A percentile compares a stretch with the other conserved stretches of the same genome.
These are phyloP conservation scores for Podospora bellae-mahoneyi DNA, from an alignment of 495 filamentous ascomycete species.

Conservation along the genomic window DNA sequence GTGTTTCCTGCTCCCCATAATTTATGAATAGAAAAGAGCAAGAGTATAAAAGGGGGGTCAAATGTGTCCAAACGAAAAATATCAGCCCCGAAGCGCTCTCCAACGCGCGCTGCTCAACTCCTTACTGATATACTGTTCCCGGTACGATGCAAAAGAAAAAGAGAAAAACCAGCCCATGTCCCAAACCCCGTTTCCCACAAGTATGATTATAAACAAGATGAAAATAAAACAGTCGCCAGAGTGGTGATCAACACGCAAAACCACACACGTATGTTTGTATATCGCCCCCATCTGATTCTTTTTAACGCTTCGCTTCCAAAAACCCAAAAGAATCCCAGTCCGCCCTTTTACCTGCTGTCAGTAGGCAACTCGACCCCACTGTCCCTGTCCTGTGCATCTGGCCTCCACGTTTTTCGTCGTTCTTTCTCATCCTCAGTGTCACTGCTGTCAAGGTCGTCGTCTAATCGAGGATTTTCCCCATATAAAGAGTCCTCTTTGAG, in stretches of 20 bases:
- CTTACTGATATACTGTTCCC: not conserved
- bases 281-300: not conserved
- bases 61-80: not conserved
- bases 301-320: not conserved
- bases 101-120: not conserved
- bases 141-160: no score
- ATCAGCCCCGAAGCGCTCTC: not conserved
- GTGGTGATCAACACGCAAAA: not conserved
- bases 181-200: not conserved
- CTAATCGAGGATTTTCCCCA: no score
- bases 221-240: slow-evolving; percentile 5
- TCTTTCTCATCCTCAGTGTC: slow-evolving; percentile 4
- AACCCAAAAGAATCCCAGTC: not conserved
- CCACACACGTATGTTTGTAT: not conserved
- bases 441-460: not conserved
- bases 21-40: not conserved
- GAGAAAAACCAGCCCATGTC: not conserved
- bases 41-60: not conserved
- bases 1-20: not conserved
- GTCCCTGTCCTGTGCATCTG: slow-evolving; percentile 49
- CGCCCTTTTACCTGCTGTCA: slow-evolving; percentile 32
- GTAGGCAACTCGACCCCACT: slow-evolving; percentile 49
- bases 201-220: slow-evolving; percentile 1
- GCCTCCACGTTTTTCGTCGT: slow-evolving; percentile 27
- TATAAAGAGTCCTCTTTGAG: not conserved